Evolutionary conservation across 306 rosid species (phyloP), one percentile per base, ranked within the genome.

Genomic region (Ceratonia siliqua): DNA sequence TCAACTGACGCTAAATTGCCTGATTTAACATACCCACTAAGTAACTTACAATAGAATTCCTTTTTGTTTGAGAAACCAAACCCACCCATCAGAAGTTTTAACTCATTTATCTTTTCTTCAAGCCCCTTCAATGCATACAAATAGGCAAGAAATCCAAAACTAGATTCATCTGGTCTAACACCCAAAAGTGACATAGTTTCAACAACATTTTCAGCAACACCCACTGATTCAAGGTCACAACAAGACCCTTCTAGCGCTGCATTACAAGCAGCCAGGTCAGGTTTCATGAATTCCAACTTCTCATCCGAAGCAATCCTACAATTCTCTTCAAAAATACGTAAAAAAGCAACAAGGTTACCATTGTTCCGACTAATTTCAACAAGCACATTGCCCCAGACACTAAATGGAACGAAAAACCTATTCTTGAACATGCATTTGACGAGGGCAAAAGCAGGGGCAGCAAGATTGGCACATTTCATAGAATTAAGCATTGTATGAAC

Each of bases 241-340:
- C 98, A 95, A 80, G 92, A 94, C 33, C 89, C 98, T 77, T 90
- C 92, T 45, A 95, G 59, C 0, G 98, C 97, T 0, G 96, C 97
- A 85, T 95, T 92, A 49, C 98, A 95, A 62, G 92, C 96, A 13
- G 30, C 72, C 82, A 92, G 82, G 79, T 89, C 91, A 28, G 93
- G 98, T 39, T 76, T 87, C 99, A 92, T 81, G 68, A 82, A 82
- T 25, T 79, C 89, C 72, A 95, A 4, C 73, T 83, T 87, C 90
- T 95, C 99, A 64, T 85, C 88, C 59, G 68, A 59, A 62, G 92
- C 92, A 84, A 92, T 76, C 87, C 85, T 79, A 81, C 96, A 92
- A 52, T 73, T 87, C 85, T 92, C 93, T 63, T 90, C 86, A 45
- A 89, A 95, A 75, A 90, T 77, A 54, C 89, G 74, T 20, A 90